These are phyloP conservation scores for Endothia cerciana DNA, from an alignment of 2,329 filamentous ascomycete species.

Conservation along the genomic window DNA sequence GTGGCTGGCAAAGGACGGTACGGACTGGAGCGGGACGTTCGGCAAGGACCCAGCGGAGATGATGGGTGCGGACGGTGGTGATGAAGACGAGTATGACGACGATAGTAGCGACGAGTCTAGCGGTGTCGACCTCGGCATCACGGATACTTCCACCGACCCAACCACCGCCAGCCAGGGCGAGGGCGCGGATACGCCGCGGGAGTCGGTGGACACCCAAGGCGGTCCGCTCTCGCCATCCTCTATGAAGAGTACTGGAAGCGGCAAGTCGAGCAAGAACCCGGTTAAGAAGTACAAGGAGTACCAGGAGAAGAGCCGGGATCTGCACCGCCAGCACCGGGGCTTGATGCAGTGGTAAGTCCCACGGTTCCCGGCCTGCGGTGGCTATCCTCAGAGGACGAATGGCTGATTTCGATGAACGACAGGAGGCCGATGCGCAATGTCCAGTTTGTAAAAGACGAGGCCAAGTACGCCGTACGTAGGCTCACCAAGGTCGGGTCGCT, in stretches of 20 bases:
- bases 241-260: constrained; percentile 35
- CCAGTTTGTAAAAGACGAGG: constrained; percentile 86
- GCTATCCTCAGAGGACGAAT: not conserved
- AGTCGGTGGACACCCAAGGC: constrained; percentile 32
- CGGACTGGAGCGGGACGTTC: constrained; percentile 87
- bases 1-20: constrained; percentile 80
- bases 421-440: constrained; percentile 79
- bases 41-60: constrained; percentile 70
- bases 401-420: constrained; percentile 4
- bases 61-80: constrained; percentile 39
- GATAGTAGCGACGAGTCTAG: constrained; percentile 43
- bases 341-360: constrained; percentile 84
- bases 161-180: constrained; percentile 16
- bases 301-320: constrained; percentile 69
- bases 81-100: constrained; percentile 43
- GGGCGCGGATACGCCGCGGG: constrained; percentile 26
- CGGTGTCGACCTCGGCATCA: constrained; percentile 60
- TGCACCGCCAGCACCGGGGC: constrained; percentile 85
- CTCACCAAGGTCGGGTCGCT: constrained; percentile 77
- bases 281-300: constrained; percentile 64
- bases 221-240: constrained; percentile 19
- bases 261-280: constrained; percentile 53
- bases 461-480: constrained; percentile 75
- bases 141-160: constrained; percentile 53
- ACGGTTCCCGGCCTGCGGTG: too few relatives aligned